phyloP scores from a whole-genome alignment of 495 filamentous ascomycete genomes.

The Hypoxylon trugodes region DNA sequence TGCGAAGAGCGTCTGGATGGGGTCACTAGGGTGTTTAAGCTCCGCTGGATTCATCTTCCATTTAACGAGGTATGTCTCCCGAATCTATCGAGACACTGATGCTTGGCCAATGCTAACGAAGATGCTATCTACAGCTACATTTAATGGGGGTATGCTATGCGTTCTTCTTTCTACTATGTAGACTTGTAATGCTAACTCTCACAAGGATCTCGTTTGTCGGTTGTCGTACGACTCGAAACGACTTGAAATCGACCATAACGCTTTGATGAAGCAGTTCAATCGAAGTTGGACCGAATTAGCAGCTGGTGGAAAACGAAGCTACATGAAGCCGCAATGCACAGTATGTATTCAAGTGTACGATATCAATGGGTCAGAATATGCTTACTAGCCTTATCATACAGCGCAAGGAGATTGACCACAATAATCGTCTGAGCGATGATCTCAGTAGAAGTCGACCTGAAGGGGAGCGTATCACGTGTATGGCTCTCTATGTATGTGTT shows the following conservation, averaged over 20 bases:
- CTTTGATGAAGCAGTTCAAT: conserved; percentile 24
- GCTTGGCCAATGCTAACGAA: neutral
- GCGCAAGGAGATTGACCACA: neutral
- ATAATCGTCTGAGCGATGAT: neutral
- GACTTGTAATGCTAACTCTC: neutral
- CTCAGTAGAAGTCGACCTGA: neutral
- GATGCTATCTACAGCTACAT: neutral
- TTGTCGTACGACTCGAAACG: conserved; percentile 12
- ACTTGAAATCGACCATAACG: neutral
- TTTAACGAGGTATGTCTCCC: conserved; percentile 16
- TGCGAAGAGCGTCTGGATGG: too few species aligned
- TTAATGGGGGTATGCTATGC: conserved; percentile 11
- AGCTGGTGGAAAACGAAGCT: conserved; percentile 13
- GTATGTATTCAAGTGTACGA: conserved; percentile 3
- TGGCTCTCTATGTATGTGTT: conserved; percentile 17
- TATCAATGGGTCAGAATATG: too few species aligned
- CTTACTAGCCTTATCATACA: neutral
- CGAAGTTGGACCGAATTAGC: conserved; percentile 21
- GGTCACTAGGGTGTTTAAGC: too few species aligned
- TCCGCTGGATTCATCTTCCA: conserved; percentile 30
- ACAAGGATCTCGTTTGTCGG: conserved; percentile 14
- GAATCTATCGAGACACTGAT: neutral
- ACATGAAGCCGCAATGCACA: conserved; percentile 18
- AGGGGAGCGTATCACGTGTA: neutral
- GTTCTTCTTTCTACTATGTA: neutral